These are phyloP conservation scores for Globisporangium carolinianum DNA, from an alignment of 352 stramenopile species.

Conservation along the genomic window DNA sequence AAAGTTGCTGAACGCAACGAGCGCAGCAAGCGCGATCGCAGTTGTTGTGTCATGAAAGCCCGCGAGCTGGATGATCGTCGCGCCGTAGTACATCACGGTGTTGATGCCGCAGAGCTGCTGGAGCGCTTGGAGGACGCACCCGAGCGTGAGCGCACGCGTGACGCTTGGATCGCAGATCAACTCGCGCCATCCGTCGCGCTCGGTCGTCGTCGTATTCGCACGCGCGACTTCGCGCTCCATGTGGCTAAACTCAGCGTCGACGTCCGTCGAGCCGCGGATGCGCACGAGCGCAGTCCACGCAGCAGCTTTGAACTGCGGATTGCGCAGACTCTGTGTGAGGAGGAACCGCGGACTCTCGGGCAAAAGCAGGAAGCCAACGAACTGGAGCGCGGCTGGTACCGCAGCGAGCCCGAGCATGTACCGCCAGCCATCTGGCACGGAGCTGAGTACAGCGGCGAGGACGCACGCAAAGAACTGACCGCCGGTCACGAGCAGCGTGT, in stretches of 20 bases:
- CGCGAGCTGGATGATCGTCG: slow-evolving; percentile 76
- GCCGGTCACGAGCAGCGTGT: slow-evolving; percentile 65
- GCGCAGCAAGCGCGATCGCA: slow-evolving; percentile 72
- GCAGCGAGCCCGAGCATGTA: slow-evolving; percentile 77
- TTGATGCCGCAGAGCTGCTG: slow-evolving; percentile 84
- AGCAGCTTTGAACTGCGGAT: slow-evolving; percentile 19
- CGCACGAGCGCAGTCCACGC: slow-evolving; percentile 36
- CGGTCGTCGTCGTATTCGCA: slow-evolving; percentile 7
- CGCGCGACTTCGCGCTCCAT: slow-evolving; percentile 47
- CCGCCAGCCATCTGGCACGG: slow-evolving; percentile 52
- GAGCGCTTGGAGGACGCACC: slow-evolving; percentile 53
- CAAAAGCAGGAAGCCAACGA: slow-evolving; percentile 57
- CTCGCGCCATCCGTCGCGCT: slow-evolving; percentile 29
- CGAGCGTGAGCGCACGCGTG: slow-evolving; percentile 36
- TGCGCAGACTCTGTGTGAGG: slow-evolving; percentile 23
- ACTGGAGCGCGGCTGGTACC: slow-evolving; percentile 58
- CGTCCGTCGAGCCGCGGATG: slow-evolving; percentile 45
- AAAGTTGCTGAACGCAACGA: slow-evolving; percentile 69
- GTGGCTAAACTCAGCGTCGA: slow-evolving; percentile 46
- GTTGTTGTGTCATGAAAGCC: slow-evolving; percentile 63
- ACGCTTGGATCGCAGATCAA: slow-evolving; percentile 24
- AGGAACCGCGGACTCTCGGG: slow-evolving; percentile 70
- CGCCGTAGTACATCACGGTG: slow-evolving; percentile 86
- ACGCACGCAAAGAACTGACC: slow-evolving; percentile 77
- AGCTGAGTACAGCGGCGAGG: slow-evolving; percentile 46